Conservation (phyloP, 2,329 filamentous ascomycete genomes). For the Proliferodiscus dingleyae region DNA sequence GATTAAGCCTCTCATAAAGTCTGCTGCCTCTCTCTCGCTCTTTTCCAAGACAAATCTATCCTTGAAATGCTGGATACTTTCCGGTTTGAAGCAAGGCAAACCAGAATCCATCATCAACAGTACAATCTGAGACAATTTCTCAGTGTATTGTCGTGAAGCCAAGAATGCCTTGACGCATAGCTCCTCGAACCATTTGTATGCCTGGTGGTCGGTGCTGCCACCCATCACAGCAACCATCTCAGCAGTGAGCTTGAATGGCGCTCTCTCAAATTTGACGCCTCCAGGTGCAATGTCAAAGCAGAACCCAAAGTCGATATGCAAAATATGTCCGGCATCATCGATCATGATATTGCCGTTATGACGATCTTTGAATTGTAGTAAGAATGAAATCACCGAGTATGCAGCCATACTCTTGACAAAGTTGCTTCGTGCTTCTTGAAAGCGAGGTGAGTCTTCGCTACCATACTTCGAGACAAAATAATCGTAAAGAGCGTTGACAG, state of each 20-base stretch:
- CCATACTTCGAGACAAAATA: slow-evolving; percentile 98
- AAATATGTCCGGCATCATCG: slow-evolving; percentile 91
- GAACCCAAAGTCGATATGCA: slow-evolving; percentile 99
- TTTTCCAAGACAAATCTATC: slow-evolving; percentile 91
- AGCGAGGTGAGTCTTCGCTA: slow-evolving; percentile 88
- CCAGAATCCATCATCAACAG: slow-evolving; percentile 94
- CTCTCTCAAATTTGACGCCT: slow-evolving; percentile 94
- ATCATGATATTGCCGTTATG: slow-evolving; percentile 99
- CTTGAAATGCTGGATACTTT: slow-evolving; percentile 87
- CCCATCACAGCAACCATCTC: slow-evolving; percentile 99
- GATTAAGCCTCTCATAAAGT: slow-evolving; percentile 86
- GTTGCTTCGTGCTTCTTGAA: slow-evolving; percentile 92
- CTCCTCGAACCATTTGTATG: slow-evolving; percentile 95
- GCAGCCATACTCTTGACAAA: slow-evolving; percentile 99
- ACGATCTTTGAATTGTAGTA: slow-evolving; percentile 97
- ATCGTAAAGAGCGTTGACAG: slow-evolving; percentile 96
- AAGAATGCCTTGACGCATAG: slow-evolving; percentile 94
- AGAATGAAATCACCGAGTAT: slow-evolving; percentile 93
- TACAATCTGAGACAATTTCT: slow-evolving; percentile 86
- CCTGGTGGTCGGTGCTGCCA: slow-evolving; percentile 74
- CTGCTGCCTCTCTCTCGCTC: slow-evolving; percentile 86
- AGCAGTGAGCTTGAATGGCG: slow-evolving; percentile 93
- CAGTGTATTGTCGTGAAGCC: slow-evolving; percentile 76
- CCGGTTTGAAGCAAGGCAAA: slow-evolving; percentile 94
- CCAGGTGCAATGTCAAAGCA: slow-evolving; percentile 98